Evolutionary conservation across 805 yeast genomes (phyloP), one percentile per base, ranked within the genome.

Genomic region (Nakazawaea sp.): DNA sequence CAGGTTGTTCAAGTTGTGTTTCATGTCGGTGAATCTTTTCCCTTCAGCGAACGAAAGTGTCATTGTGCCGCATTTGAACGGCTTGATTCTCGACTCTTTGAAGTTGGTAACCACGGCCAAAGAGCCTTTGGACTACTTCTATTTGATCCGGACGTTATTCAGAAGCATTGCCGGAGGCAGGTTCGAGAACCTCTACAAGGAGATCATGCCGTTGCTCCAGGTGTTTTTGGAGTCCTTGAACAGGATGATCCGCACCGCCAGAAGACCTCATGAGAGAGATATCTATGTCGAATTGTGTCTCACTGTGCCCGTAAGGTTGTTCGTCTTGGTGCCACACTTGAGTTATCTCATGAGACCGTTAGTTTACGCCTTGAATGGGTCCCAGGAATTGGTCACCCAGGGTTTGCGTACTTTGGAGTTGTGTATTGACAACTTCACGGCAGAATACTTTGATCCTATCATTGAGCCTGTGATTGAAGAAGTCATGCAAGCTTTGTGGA

Each of bases 151-250:
- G 49, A 86, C 95, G 0, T 62, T 92, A 34, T 92, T 92, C 66
- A 70, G 97, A 57, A 84, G 95, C 50, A 89, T 92, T 32, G 96
- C 97, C 24, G 97, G 98, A 35, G 98, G 98, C 5, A 68, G 97
- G 41, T 90, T 92, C 55, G 99, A 92, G 56, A 78, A 81, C 37
- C 65, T 92, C 13, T 94, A 94, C 63, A 86, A 92, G 48, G 95
- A 89, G 43, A 90, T 94, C 15, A 72, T 88, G 65, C 98, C 98
- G 0, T 67, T 92, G 27, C 62, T 92, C 30, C 97, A 94, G 40
- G 87, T 84, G 1, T 62, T 92, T 29, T 63, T 92, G 29, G 96
- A 88, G 45, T 81, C 94, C 2, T 68, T 92, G 45, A 90, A 90
- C 55, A 74, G 85, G 47, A 70, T 89, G 66, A 78, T 92, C 28